Evolutionary conservation across 305 asterid species (phyloP).

Genomic region (Rubia balearica): DNA sequence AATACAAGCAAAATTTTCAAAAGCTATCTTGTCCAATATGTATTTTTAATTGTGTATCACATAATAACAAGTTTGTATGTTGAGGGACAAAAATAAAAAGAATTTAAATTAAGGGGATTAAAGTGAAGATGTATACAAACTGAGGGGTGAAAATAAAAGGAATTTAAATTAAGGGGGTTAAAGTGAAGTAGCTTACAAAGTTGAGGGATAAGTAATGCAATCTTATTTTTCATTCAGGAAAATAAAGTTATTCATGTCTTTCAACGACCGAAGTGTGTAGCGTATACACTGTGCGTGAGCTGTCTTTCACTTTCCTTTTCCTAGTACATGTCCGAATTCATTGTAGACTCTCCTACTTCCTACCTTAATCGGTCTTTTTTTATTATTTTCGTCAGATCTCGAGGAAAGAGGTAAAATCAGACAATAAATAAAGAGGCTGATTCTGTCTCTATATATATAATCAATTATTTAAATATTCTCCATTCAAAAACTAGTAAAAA

Average conservation of each 20-base stretch:
- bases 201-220: too few relatives aligned
- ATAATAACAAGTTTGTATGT: too few relatives aligned
- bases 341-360: conserved; percentile 18
- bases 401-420: not conserved
- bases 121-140: too few relatives aligned
- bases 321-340: not conserved
- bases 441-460: not conserved
- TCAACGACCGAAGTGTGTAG: not conserved
- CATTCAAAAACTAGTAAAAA: not conserved
- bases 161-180: too few relatives aligned
- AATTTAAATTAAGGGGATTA: too few relatives aligned
- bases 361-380: conserved; percentile 17
- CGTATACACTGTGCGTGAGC: conserved; percentile 7
- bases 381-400: conserved; percentile 3
- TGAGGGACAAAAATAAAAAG: too few relatives aligned
- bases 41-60: too few relatives aligned
- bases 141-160: too few relatives aligned
- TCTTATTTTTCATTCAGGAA: not conserved
- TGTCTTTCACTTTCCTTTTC: conserved; percentile 10
- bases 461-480: not conserved
- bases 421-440: not conserved
- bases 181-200: too few relatives aligned
- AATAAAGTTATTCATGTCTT: not conserved
- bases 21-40: too few relatives aligned
- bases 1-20: too few relatives aligned